phyloP scores from a whole-genome alignment of 1,284 basidiomycete species.

The Sparassis latifolia region DNA sequence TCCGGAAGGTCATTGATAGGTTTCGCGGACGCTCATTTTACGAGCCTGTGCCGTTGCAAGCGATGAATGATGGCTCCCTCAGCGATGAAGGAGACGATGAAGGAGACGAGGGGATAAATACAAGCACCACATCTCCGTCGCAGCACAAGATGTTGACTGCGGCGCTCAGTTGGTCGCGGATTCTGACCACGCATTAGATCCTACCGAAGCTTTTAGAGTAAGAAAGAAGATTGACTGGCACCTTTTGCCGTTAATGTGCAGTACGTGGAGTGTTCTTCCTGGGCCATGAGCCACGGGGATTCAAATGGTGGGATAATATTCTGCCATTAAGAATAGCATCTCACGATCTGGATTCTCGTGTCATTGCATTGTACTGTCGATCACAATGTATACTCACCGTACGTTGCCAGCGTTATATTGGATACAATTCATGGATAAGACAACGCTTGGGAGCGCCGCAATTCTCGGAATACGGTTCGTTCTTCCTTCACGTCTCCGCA shows the following conservation, averaged over 20 bases:
- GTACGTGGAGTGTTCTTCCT: slow-evolving; percentile 32
- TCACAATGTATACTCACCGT: not conserved
- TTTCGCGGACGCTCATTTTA: not conserved
- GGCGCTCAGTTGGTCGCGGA: slow-evolving; percentile 47
- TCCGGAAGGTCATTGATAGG: too few relatives aligned
- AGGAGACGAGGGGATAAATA: not conserved
- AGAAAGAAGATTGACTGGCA: slow-evolving; percentile 62
- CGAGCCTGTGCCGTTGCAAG: not conserved
- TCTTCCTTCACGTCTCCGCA: not conserved
- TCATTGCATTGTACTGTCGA: too few relatives aligned
- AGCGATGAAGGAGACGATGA: not conserved
- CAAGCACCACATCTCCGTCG: not conserved
- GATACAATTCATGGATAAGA: slow-evolving; percentile 72
- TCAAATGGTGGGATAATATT: not conserved
- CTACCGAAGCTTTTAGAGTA: slow-evolving; percentile 42
- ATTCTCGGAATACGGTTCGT: slow-evolving; percentile 57
- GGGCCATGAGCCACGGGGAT: slow-evolving; percentile 19
- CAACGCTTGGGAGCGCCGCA: slow-evolving; percentile 59
- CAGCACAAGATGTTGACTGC: slow-evolving; percentile 42
- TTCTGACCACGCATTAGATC: slow-evolving; percentile 35
- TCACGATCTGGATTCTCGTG: too few relatives aligned
- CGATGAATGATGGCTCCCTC: not conserved
- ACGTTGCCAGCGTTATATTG: slow-evolving; percentile 46
- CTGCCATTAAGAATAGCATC: too few relatives aligned
- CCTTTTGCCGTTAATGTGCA: slow-evolving; percentile 65